Base-by-base conservation (phyloP, 2,329 filamentous ascomycete genomes). In the Septoria linicola region DNA sequence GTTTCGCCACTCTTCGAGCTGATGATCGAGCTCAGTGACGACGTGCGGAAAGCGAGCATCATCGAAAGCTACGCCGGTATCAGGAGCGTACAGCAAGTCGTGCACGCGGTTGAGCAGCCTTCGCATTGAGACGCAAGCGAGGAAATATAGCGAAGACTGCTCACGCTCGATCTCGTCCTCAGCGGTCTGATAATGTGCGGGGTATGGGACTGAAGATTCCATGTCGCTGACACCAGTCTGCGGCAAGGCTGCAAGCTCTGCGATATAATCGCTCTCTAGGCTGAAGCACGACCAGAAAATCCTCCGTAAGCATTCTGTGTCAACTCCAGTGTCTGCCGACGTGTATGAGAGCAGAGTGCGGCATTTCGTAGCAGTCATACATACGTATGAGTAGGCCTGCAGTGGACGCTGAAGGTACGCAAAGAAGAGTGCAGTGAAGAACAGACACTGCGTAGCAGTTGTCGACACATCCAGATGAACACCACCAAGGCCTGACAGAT, bases 251-350 rank as follows among this genome's bases (percentile, higher is more conserved):
- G 49, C 42, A 11, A 55, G 43, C 32, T 52, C 49, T 10, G 49
- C 53, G n/a, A 55, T 41, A 20, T 52, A 55, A 34, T 52, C 53
- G n/a, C 37, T 45, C 35, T 54, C 52, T 4, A 54, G 20, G 8
- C 42, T 48, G 41, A 47, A 54, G 34, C 52, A 54, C 8, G 52
- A 51, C 52, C 52, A 54, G 37, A 55, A 55, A 6, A 55, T 48
- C 37, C 53, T 31, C 16, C 49, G 49, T 8, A 52, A 34, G 17
- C 49, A 52, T 31, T 55, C 49, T 0, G 53, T 55, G 20, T 55
- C 53, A 11, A 47, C 35, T 2, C 53, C 53, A 1, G 53, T 41
- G 14, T 55, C 49, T 14, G 53, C 49, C 10, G 53, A 55, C n/a
- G 53, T 45, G 41, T 55, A 55, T 11, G 47, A 51, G 13, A 54